Percentiles rank a stretch among this genome's conserved stretches.
phyloP scores from a whole-genome alignment of 2,329 filamentous ascomycete species.

The Colletotrichum theobromicola region DNA sequence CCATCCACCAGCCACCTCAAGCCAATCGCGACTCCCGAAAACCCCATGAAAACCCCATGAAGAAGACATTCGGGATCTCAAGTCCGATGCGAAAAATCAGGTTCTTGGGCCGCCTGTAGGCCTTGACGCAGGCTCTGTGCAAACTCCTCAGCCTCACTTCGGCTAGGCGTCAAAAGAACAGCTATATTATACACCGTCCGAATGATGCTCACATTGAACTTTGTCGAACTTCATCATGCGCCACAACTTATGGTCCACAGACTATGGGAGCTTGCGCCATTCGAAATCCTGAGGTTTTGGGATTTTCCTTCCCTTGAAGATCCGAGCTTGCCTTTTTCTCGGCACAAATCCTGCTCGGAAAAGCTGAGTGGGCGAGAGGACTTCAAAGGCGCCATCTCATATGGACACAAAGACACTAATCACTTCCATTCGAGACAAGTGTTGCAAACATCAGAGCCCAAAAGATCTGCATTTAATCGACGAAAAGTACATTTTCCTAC shows the following conservation, averaged over 20 bases:
- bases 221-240: background rate
- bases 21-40: background rate
- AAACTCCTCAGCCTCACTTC: background rate
- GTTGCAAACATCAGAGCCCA: background rate
- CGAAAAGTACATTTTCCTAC: background rate
- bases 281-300: background rate
- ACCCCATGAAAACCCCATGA: background rate
- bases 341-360: background rate
- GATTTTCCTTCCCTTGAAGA: background rate
- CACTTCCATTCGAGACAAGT: background rate
- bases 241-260: background rate
- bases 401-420: too few species aligned
- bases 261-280: background rate
- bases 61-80: background rate
- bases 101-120: background rate
- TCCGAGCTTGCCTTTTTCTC: background rate
- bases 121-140: background rate
- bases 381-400: too few species aligned
- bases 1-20: background rate
- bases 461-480: background rate
- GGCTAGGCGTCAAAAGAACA: background rate
- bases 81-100: background rate
- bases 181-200: background rate
- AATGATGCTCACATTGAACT: background rate
- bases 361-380: background rate